Evolutionary conservation across 1,284 basidiomycete species (phyloP).

Genomic region (Pascua guehoae): DNA sequence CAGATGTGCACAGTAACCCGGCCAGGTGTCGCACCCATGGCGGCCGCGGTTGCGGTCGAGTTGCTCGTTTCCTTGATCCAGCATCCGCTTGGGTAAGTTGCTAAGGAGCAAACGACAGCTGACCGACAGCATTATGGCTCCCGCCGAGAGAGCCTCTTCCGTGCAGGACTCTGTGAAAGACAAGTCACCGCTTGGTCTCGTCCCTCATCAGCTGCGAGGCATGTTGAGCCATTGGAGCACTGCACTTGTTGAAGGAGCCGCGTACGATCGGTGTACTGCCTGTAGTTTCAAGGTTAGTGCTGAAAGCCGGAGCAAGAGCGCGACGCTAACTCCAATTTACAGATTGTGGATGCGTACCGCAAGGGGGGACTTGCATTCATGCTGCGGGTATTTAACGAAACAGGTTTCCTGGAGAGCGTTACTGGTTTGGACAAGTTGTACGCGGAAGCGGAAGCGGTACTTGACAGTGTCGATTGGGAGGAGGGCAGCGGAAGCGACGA

Average conservation of each 20-base stretch:
- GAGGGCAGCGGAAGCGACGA: slow-evolving; percentile 15
- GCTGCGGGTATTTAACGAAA: slow-evolving; percentile 76
- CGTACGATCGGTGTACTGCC: slow-evolving; percentile 84
- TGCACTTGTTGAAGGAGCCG: slow-evolving; percentile 75
- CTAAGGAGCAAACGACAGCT: no score
- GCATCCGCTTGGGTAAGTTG: slow-evolving; percentile 74
- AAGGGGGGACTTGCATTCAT: slow-evolving; percentile 73
- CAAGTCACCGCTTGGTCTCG: slow-evolving; percentile 68
- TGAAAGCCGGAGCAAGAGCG: not conserved
- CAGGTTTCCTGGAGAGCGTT: slow-evolving; percentile 71
- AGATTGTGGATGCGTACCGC: slow-evolving; percentile 76
- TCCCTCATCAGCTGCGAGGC: slow-evolving; percentile 92
- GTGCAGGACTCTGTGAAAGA: no score
- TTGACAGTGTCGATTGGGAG: slow-evolving; percentile 22
- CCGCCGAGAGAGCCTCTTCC: slow-evolving; percentile 50
- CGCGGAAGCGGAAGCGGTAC: slow-evolving; percentile 57
- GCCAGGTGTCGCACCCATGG: slow-evolving; percentile 91
- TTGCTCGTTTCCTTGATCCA: slow-evolving; percentile 84
- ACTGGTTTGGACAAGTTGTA: slow-evolving; percentile 83
- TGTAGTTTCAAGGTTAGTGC: slow-evolving; percentile 70
- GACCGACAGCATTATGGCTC: slow-evolving; percentile 58
- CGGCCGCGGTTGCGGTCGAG: slow-evolving; percentile 86
- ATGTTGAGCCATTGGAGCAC: slow-evolving; percentile 82
- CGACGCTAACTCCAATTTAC: not conserved
- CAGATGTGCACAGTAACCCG: slow-evolving; percentile 99